Base-by-base conservation (phyloP, 2,329 filamentous ascomycete genomes). In the Scedosporium apiospermum region DNA sequence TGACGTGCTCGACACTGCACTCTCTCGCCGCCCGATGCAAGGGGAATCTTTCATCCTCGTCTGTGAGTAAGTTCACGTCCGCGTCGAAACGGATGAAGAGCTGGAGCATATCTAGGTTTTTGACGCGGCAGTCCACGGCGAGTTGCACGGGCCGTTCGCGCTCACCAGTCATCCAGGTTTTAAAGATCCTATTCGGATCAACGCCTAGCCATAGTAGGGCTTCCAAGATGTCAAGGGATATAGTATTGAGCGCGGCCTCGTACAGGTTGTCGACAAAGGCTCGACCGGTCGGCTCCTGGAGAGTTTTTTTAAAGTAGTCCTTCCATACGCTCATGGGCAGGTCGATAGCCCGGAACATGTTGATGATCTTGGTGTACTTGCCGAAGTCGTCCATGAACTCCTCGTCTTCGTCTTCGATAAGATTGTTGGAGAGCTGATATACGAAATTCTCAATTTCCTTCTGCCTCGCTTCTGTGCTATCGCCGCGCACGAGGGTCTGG, bases 361-460 rank as follows among this genome's bases (percentile, higher is more conserved):
- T n/a, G n/a, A 60, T 34, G 41, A 49, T 49, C 41, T 60, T 60
- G 41, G 58, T 60, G 41, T 60, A 46, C 42, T 60, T 60, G 18
- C 58, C 58, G 10, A 46, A n/a, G 1, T 60, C 38, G 41, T 60
- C 58, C 2, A 60, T 18, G 30, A 26, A 60, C 42, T 46, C 23
- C 16, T 60, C 58, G 6, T 60, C 58, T 21, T 46, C 38, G 41
- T 60, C 58, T 16, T 46, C 41, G 26, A 60, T 60, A 1, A 60
- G 58, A 23, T 60, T 49, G 23, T 60, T 60, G 6, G 58, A 46
- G 12, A 60, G 58, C 42, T 60, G 58, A 23, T 60, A 60, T 12
- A 49, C 38, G 58, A 60, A 60, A 3, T 46, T 38, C n/a, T 60
- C 18, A n/a, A 60, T 46, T 27, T 46, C 58, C 18, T 60, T 4